Base-by-base conservation (phyloP, 1,284 basidiomycete genomes). In the Rugosomyces carneus region DNA sequence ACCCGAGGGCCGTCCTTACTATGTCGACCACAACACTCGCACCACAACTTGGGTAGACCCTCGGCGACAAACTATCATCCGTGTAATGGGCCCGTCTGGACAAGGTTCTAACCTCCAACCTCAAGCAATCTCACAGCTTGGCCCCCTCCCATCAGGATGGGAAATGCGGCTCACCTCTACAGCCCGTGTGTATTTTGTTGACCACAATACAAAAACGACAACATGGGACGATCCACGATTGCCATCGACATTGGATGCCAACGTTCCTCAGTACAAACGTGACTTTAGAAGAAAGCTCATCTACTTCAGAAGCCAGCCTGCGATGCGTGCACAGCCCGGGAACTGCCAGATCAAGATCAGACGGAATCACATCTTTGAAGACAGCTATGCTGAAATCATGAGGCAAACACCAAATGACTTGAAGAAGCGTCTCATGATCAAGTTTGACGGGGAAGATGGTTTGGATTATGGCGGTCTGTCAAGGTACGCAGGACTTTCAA, bases 41-140 rank as follows among this genome's bases (percentile, higher is more conserved):
- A 94, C 93, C 19, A 95, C 93, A 20, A 95, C 93, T 2, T 96
- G 93, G 93, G 90, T 94, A 34, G 93, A 95, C 63, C 93, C 93
- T 20, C 82, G 93, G 44, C 80, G 91, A 42, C 91, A 93, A 67
- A 89, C 90, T 46, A 78, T 93, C 48, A 81, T 93, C 43, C 87
- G 91, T 53, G 89, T 94, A 48, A 88, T 94, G 79, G 90, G 88
- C 8, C 88, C 89, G 32, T 83, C 82, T 59, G 89, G 89, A 37
- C 87, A 89, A 62, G 87, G 88, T 53, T 69, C 89, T 23, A 80
- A 84, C 26, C 73, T 85, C 21, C 89, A 93, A 63, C 89, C 88
- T 13, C 91, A 93, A 64, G 84, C 90, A 16, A 91, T 94, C 45
- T 86, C 85, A 18, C 90, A 94, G 60, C 81, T 96, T 20, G 93